These are phyloP conservation scores for Aspergillus sclerotioniger DNA, from an alignment of 495 filamentous ascomycete genomes.

Conservation along the genomic window DNA sequence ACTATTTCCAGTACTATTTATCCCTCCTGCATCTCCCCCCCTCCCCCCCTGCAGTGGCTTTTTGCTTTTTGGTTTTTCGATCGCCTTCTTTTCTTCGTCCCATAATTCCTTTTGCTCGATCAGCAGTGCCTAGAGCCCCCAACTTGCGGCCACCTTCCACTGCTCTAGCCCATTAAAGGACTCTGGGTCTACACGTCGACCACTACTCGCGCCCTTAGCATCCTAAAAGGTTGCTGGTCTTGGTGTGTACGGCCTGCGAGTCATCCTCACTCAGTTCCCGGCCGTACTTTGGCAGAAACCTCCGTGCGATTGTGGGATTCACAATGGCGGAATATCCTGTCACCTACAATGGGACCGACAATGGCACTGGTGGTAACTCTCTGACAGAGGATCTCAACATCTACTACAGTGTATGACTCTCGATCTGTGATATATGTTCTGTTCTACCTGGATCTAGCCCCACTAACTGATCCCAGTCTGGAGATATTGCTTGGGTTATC, in stretches of 20 bases:
- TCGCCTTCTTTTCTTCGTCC: slow-evolving; percentile 10
- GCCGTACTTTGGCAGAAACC: slow-evolving; percentile 1
- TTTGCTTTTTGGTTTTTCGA: slow-evolving; percentile 11
- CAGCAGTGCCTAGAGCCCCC: background rate
- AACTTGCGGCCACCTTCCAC: background rate
- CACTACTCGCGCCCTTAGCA: background rate
- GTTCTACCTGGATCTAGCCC: background rate
- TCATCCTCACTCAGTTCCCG: background rate
- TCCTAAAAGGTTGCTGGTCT: slow-evolving; percentile 10
- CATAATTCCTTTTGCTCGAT: background rate
- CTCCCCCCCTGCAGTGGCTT: slow-evolving; percentile 10
- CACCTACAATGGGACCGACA: slow-evolving; percentile 61
- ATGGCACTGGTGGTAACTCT: slow-evolving; percentile 69
- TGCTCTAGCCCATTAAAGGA: background rate
- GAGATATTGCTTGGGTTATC: slow-evolving; percentile 92
- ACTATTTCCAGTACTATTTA: slow-evolving; percentile 25
- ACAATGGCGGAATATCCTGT: slow-evolving; percentile 41
- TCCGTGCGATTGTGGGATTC: slow-evolving; percentile 7
- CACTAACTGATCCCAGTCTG: slow-evolving; percentile 52
- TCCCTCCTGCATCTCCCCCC: slow-evolving; percentile 15
- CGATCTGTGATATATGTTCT: slow-evolving; percentile 1
- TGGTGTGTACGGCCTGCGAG: slow-evolving; percentile 9
- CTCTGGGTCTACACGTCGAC: background rate
- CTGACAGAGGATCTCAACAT: slow-evolving; percentile 73
- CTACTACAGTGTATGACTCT: slow-evolving; percentile 70